Percentiles rank a stretch among this genome's conserved stretches.
phyloP scores from a whole-genome alignment of 1,284 basidiomycete genomes.

The Farysia itapuensis region DNA sequence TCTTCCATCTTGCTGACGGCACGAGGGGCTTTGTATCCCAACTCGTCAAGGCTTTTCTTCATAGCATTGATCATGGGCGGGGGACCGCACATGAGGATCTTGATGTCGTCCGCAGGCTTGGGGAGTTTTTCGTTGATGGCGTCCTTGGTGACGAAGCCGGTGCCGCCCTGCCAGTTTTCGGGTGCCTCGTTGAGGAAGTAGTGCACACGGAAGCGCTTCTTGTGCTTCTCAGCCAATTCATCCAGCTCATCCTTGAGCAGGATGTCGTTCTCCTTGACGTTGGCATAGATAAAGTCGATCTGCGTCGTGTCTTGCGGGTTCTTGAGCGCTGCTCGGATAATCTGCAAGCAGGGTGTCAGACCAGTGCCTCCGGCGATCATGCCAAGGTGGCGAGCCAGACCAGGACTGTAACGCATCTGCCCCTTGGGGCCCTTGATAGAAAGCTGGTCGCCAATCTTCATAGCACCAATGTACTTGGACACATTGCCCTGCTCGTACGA shows the following conservation, averaged over 20 bases:
- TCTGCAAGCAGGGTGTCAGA: slow-evolving; percentile 82
- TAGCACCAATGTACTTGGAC: slow-evolving; percentile 75
- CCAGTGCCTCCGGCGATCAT: slow-evolving; percentile 95
- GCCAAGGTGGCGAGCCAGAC: slow-evolving; percentile 67
- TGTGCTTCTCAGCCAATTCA: slow-evolving; percentile 70
- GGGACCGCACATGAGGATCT: slow-evolving; percentile 67
- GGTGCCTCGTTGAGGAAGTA: slow-evolving; percentile 95
- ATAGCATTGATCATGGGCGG: slow-evolving; percentile 95
- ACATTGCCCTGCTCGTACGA: slow-evolving; percentile 96
- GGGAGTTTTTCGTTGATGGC: slow-evolving; percentile 72
- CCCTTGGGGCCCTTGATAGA: slow-evolving; percentile 94
- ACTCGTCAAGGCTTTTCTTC: slow-evolving; percentile 88
- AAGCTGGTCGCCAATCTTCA: slow-evolving; percentile 70
- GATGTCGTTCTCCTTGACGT: slow-evolving; percentile 67
- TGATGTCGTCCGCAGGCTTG: slow-evolving; percentile 50
- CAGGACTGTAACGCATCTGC: slow-evolving; percentile 65
- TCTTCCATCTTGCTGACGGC: slow-evolving; percentile 65
- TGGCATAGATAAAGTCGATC: slow-evolving; percentile 94
- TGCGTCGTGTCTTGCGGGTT: slow-evolving; percentile 81
- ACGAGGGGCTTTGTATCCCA: slow-evolving; percentile 82
- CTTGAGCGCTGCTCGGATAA: slow-evolving; percentile 84
- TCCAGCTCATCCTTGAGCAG: slow-evolving; percentile 84
- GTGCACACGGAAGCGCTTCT: slow-evolving; percentile 71
- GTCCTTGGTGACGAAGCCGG: slow-evolving; percentile 91
- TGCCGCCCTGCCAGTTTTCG: slow-evolving; percentile 78